A percentile compares a stretch with the other conserved stretches of the same genome.
Conservation (phyloP, 2,329 filamentous ascomycete genomes). For the Cladosporium phlei region DNA sequence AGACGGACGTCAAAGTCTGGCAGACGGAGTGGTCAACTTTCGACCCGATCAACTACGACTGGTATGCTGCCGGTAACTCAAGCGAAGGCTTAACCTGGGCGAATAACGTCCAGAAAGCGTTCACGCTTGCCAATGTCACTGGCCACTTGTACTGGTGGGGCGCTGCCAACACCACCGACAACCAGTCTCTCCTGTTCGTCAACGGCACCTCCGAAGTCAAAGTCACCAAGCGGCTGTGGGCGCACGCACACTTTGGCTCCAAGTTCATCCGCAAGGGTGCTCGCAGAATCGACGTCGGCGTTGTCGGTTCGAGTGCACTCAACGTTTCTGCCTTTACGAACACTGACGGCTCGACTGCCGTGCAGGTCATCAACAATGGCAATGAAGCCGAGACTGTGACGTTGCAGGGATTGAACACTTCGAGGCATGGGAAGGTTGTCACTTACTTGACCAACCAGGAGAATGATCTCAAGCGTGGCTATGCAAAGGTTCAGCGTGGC, state of each 20-base stretch:
- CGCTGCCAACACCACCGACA: constrained; percentile 35
- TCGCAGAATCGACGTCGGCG: constrained; percentile 31
- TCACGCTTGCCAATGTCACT: constrained; percentile 46
- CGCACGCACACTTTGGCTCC: constrained; percentile 37
- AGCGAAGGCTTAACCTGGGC: constrained; percentile 55
- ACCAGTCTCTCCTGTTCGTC: constrained; percentile 32
- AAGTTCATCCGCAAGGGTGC: constrained; percentile 39
- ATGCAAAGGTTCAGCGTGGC: constrained; percentile 5
- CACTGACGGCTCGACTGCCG: constrained; percentile 31
- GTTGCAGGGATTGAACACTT: constrained; percentile 11
- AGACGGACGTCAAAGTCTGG: constrained; percentile 45
- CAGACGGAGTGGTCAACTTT: constrained; percentile 50
- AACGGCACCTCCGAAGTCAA: constrained; percentile 33
- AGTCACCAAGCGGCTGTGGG: constrained; percentile 36
- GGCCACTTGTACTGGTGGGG: constrained; percentile 56
- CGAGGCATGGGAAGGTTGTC: constrained; percentile 7
- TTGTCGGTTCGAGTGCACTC: constrained; percentile 23
- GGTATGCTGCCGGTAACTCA: constrained; percentile 43
- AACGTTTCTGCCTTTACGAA: constrained; percentile 33
- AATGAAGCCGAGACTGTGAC: constrained; percentile 20
- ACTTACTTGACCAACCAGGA: constrained; percentile 19
- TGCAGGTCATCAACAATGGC: constrained; percentile 35
- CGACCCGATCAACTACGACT: constrained; percentile 37
- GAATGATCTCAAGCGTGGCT: constrained; percentile 17
- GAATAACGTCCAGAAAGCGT: constrained; percentile 48